Percentiles rank a stretch among this genome's conserved stretches.
Evolutionary conservation across 2,329 filamentous ascomycete species (phyloP).

Genomic region (Aspergillus arachidicola): DNA sequence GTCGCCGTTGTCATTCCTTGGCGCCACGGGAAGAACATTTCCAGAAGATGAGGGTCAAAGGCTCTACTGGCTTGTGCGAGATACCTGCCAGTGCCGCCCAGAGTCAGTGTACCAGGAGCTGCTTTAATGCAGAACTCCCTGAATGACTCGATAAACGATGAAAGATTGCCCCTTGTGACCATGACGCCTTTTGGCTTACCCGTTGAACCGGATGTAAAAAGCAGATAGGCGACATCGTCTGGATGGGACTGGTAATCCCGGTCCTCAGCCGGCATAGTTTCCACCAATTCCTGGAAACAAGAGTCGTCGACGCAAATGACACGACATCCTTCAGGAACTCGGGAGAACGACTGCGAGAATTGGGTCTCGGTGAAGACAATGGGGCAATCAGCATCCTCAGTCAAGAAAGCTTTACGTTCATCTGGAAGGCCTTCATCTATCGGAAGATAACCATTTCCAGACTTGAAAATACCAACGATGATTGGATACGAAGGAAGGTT

Average conservation of each 20-base stretch:
- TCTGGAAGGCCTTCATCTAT: slow-evolving; percentile 35
- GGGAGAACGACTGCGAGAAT: slow-evolving; percentile 21
- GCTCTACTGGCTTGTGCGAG: slow-evolving; percentile 38
- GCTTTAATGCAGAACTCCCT: slow-evolving; percentile 29
- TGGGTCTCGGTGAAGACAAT: slow-evolving; percentile 31
- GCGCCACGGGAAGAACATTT: slow-evolving; percentile 36
- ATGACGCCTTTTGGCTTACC: slow-evolving; percentile 96
- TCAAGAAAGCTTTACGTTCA: slow-evolving; percentile 33
- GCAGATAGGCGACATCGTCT: slow-evolving; percentile 50
- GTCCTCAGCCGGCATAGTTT: slow-evolving; percentile 20
- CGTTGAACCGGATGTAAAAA: slow-evolving; percentile 93
- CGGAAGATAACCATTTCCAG: slow-evolving; percentile 39
- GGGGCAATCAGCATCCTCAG: slow-evolving; percentile 30
- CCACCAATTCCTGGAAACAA: slow-evolving; percentile 18
- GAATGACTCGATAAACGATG: slow-evolving; percentile 33
- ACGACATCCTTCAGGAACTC: slow-evolving; percentile 22
- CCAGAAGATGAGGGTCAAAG: slow-evolving; percentile 34
- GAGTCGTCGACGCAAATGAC: slow-evolving; percentile 27
- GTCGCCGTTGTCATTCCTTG: slow-evolving; percentile 31
- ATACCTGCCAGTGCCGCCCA: slow-evolving; percentile 33
- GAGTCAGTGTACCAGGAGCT: slow-evolving; percentile 26
- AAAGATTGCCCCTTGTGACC: slow-evolving; percentile 67
- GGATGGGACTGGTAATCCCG: slow-evolving; percentile 17
- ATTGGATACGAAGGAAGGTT: slow-evolving; percentile 31
- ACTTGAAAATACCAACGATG: slow-evolving; percentile 36